Percentiles rank a stretch among this genome's conserved stretches.
Evolutionary conservation across 1,284 basidiomycete species (phyloP).

Genomic region (Rugosomyces carneus): DNA sequence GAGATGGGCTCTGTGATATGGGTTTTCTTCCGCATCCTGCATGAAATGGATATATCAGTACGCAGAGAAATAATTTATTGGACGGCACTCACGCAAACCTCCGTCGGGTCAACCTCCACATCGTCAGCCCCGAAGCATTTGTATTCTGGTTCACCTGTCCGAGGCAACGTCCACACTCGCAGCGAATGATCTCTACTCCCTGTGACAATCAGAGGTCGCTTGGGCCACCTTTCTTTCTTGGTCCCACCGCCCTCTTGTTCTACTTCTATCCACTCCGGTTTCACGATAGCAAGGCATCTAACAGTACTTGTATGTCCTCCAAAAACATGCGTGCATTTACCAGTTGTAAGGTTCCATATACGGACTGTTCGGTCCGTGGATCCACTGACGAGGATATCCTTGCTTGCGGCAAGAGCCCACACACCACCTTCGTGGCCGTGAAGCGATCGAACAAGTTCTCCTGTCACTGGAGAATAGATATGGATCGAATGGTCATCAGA

Average conservation of each 20-base stretch:
- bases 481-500: conserved; percentile 93
- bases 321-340: conserved; percentile 84
- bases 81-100: conserved; percentile 40
- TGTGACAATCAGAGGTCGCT: conserved; percentile 85
- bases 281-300: conserved; percentile 83
- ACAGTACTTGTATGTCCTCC: conserved; percentile 93
- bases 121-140: conserved; percentile 67
- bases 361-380: conserved; percentile 92
- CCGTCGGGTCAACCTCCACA: conserved; percentile 59
- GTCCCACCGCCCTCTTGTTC: conserved; percentile 54
- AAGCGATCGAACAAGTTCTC: conserved; percentile 66
- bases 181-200: conserved; percentile 89
- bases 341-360: conserved; percentile 83
- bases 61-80: neutral
- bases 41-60: conserved; percentile 21
- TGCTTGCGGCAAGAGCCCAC: conserved; percentile 84
- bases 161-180: conserved; percentile 86
- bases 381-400: conserved; percentile 87
- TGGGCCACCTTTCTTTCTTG: conserved; percentile 73
- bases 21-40: conserved; percentile 79
- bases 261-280: conserved; percentile 75
- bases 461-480: conserved; percentile 80
- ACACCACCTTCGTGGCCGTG: conserved; percentile 93
- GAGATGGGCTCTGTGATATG: conserved; percentile 81
- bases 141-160: conserved; percentile 71